phyloP scores from a whole-genome alignment of 805 yeast species.

The Candida mattraensis region DNA sequence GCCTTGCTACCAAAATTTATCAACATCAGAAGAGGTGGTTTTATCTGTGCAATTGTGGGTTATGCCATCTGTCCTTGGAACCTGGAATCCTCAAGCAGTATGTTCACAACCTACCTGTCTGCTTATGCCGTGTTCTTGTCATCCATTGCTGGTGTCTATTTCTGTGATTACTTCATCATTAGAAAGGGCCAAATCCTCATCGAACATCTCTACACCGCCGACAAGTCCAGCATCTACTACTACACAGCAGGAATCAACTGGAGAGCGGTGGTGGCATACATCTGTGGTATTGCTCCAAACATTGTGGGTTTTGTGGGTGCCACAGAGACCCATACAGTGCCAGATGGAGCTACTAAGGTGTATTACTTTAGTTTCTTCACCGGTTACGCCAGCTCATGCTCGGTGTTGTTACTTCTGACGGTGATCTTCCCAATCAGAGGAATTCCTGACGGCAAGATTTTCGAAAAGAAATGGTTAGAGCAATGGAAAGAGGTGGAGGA shows the following conservation, averaged over 20 bases:
- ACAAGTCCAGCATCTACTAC: slow-evolving; percentile 49
- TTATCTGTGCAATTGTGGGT: slow-evolving; percentile 70
- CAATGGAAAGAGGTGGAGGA: slow-evolving; percentile 64
- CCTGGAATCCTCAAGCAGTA: slow-evolving; percentile 63
- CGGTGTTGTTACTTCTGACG: slow-evolving; percentile 54
- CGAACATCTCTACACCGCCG: slow-evolving; percentile 60
- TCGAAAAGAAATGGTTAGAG: slow-evolving; percentile 63
- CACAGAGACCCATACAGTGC: slow-evolving; percentile 66
- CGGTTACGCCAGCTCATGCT: slow-evolving; percentile 64
- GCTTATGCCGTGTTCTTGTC: slow-evolving; percentile 84
- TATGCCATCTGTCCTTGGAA: slow-evolving; percentile 83
- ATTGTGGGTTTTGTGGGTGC: slow-evolving; percentile 88
- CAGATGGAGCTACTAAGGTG: slow-evolving; percentile 72
- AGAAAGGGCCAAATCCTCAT: slow-evolving; percentile 70
- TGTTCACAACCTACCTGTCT: slow-evolving; percentile 74
- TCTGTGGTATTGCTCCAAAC: slow-evolving; percentile 79
- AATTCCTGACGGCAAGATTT: slow-evolving; percentile 32
- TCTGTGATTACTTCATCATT: slow-evolving; percentile 67
- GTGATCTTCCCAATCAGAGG: slow-evolving; percentile 51
- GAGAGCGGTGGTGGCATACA: slow-evolving; percentile 80
- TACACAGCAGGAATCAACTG: slow-evolving; percentile 73
- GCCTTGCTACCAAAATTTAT: slow-evolving; percentile 62
- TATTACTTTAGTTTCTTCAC: slow-evolving; percentile 75
- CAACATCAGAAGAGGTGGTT: slow-evolving; percentile 79
- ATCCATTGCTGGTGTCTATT: slow-evolving; percentile 76